Evolutionary conservation across 2,329 filamentous ascomycete species (phyloP).

Genomic region (Aureobasidium subglaciale): DNA sequence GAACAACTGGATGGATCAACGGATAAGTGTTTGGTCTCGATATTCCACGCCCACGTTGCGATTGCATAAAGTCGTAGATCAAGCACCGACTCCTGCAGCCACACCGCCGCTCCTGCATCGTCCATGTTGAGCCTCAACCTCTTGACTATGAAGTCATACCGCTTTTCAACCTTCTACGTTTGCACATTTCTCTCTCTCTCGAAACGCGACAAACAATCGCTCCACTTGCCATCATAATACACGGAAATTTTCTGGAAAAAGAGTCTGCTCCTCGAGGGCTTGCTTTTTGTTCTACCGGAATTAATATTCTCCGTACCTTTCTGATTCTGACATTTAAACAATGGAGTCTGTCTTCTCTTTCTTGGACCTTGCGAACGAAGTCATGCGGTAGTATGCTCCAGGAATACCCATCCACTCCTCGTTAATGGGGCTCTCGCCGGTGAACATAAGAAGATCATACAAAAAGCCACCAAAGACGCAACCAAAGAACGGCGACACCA

Average conservation of each 20-base stretch:
- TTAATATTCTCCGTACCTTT: not conserved
- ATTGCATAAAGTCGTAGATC: not conserved
- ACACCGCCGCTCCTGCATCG: conserved; percentile 6
- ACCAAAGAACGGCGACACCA: conserved; percentile 63
- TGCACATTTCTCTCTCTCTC: not conserved
- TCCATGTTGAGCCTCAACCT: conserved; percentile 8
- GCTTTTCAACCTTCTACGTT: not conserved
- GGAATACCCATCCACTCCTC: conserved; percentile 53
- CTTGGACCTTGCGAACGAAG: conserved; percentile 1
- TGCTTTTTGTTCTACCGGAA: not conserved
- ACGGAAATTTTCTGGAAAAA: not conserved
- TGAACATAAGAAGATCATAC: conserved; percentile 61
- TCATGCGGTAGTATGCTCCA: conserved; percentile 17
- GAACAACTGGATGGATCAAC: not conserved
- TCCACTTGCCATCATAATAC: not conserved
- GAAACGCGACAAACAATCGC: not conserved
- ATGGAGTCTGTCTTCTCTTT: conserved; percentile 7
- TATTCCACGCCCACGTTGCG: not conserved
- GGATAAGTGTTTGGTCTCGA: not conserved
- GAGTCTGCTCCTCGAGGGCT: not conserved
- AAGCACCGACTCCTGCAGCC: conserved; percentile 6
- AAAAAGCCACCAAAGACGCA: conserved; percentile 57
- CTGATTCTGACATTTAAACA: not conserved
- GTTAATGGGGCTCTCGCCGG: conserved; percentile 63
- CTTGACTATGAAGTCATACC: conserved; percentile 2